phyloP scores from a whole-genome alignment of 164 flowering plant genomes.

The Akebia trifoliata region DNA sequence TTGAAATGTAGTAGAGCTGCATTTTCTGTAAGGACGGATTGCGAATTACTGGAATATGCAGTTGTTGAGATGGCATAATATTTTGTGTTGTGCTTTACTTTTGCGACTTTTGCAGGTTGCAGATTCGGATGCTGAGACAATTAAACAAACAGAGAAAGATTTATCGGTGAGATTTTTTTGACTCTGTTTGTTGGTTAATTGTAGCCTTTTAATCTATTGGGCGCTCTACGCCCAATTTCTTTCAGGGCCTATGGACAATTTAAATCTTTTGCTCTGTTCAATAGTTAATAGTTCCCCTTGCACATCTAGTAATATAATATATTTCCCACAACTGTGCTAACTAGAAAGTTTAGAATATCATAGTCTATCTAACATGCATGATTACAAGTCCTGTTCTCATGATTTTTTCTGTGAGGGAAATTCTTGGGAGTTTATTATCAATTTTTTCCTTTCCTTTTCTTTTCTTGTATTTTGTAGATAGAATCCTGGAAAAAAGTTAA shows the following conservation, averaged over 20 bases:
- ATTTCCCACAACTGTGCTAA: too few species aligned
- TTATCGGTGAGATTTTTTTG: conserved; percentile 28
- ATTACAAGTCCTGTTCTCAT: too few species aligned
- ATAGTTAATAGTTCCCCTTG: neutral
- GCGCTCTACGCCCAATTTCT: too few species aligned
- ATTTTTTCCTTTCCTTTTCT: too few species aligned
- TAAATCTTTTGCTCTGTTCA: neutral
- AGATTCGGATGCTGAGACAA: conserved; percentile 22
- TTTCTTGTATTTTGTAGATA: too few species aligned
- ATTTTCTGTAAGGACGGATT: conserved; percentile 29
- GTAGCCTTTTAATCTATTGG: too few species aligned
- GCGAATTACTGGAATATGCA: conserved; percentile 1
- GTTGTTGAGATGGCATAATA: conserved; percentile 7
- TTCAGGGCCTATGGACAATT: too few species aligned
- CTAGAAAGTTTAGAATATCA: neutral
- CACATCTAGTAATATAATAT: too few species aligned
- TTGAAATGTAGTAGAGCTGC: conserved; percentile 18
- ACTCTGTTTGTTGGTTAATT: neutral
- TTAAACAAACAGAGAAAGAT: conserved; percentile 16
- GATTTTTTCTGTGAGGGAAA: too few species aligned
- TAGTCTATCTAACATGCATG: too few species aligned
- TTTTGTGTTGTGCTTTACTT: conserved; percentile 3
- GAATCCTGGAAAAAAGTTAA: too few species aligned
- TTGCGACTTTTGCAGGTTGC: conserved; percentile 18
- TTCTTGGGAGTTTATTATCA: too few species aligned